A percentile compares a stretch with the other conserved stretches of the same genome.
Conservation (phyloP, 2,329 filamentous ascomycete genomes). For the Penicillium thymicola region DNA sequence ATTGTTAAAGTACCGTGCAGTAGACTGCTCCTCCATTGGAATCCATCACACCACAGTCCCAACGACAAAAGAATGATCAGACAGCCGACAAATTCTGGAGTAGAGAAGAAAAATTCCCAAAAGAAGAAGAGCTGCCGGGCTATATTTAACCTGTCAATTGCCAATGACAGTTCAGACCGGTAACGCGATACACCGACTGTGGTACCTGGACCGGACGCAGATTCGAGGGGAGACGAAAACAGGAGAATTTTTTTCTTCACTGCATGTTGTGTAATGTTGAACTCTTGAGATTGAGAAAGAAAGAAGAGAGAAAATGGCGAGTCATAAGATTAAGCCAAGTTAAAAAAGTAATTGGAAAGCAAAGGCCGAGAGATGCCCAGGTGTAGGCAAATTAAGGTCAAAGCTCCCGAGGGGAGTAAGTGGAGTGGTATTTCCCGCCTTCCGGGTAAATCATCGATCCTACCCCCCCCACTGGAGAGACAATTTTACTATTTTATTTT, state of each 20-base stretch:
- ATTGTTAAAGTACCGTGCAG: constrained; percentile 57
- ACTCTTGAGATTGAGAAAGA: background rate
- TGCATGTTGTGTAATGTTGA: constrained; percentile 1
- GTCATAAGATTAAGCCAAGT: background rate
- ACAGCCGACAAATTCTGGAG: background rate
- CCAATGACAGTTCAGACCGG: constrained; percentile 17
- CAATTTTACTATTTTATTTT: background rate
- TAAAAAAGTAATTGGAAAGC: background rate
- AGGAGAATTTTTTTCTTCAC: constrained; percentile 12
- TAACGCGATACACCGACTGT: constrained; percentile 13
- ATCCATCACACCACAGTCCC: constrained; percentile 35
- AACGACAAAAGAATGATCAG: background rate
- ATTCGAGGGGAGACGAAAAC: constrained; percentile 21
- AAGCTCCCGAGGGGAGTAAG: constrained; percentile 3
- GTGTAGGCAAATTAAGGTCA: background rate
- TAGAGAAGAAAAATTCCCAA: background rate
- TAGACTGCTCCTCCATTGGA: constrained; percentile 57
- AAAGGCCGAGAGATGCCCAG: background rate
- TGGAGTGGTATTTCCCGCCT: background rate
- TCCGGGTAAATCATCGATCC: constrained; percentile 3
- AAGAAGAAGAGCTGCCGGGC: background rate
- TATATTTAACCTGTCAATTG: constrained; percentile 14
- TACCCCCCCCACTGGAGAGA: background rate
- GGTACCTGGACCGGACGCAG: constrained; percentile 22
- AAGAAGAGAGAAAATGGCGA: background rate